Base-by-base conservation (phyloP, 257 asterid genomes). In the Eucommia ulmoides region DNA sequence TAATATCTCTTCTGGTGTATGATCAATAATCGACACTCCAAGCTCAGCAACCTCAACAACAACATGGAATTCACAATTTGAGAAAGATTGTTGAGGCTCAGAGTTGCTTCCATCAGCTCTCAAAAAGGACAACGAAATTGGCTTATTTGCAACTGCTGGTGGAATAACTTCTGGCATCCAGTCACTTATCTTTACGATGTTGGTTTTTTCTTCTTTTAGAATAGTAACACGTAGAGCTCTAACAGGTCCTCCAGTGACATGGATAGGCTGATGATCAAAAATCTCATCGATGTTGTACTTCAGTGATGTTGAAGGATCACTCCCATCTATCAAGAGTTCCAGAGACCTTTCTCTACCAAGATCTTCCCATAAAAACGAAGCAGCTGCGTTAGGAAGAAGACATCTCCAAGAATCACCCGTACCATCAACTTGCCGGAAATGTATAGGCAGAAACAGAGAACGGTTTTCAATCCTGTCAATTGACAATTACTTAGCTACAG, bases 1-100 rank as follows among this genome's bases (percentile, higher is more conserved):
- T 65, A 91, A 55, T 74, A 91, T 91, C 86, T 91, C 98, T 69
- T 86, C 95, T 41, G 98, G 98, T 56, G 98, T 83, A 62, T 91
- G 98, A 77, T 91, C 98, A 70, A 91, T 67, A 59, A 91, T 60
- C 57, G 98, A 91, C 70, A 91, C 53, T 22, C 98, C 96, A 67
- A 91, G 93, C 77, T 91, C 98, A 1, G 82, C 78, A 25, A 91
- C 87, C 76, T 91, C 98, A 53, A 91, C 77, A 63, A 75, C 70
- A 61, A 86, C 70, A 77, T 91, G 98, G 65, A 83, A 86, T 74
- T 91, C 98, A 45, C 73, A 62, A 53, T 79, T 84, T 33, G 87
- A 59, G 65, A 60, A 53, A 24, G 69, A 55, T n/a, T 70, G 52
- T 55, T 91, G 59, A 52, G 68, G 71, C 66, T 68, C 73, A 74